These are phyloP conservation scores for Andrographis paniculata DNA, from an alignment of 305 asterid species.

Conservation along the genomic window DNA sequence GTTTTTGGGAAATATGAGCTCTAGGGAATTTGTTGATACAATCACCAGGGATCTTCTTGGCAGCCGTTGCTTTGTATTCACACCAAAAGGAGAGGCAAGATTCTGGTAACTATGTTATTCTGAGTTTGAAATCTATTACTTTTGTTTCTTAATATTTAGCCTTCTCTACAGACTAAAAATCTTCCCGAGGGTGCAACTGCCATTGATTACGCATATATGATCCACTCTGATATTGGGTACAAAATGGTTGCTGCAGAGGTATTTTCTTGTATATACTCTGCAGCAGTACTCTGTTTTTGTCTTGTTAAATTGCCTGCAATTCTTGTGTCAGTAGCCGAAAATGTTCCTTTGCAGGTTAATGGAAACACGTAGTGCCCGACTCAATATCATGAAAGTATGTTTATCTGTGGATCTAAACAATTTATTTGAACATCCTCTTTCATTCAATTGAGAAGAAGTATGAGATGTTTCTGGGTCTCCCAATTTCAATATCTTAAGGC, in stretches of 20 bases:
- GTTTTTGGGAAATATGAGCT: conserved; percentile 92
- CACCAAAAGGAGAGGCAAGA: conserved; percentile 90
- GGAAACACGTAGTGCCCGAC: conserved; percentile 94
- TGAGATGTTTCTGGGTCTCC: too few relatives aligned
- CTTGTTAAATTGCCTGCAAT: neutral
- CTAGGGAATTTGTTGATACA: conserved; percentile 91
- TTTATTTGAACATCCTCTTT: neutral
- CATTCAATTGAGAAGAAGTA: too few relatives aligned
- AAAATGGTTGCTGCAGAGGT: conserved; percentile 97
- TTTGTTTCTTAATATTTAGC: conserved; percentile 11
- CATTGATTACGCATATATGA: conserved; percentile 83
- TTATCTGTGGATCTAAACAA: conserved; percentile 4
- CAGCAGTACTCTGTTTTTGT: conserved; percentile 10
- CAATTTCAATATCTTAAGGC: too few relatives aligned
- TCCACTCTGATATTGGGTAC: conserved; percentile 88
- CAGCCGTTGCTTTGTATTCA: conserved; percentile 88
- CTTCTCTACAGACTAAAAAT: conserved; percentile 61
- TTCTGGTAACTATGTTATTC: conserved; percentile 2
- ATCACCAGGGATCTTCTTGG: conserved; percentile 88
- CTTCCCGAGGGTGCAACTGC: conserved; percentile 85
- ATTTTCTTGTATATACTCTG: conserved; percentile 14
- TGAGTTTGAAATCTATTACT: conserved; percentile 3
- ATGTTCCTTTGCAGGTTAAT: conserved; percentile 60
- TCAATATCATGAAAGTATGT: conserved; percentile 90
- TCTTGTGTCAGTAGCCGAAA: conserved; percentile 21